Evolutionary conservation across 345 rosid species (phyloP).

Genomic region (Brassica nigra): DNA sequence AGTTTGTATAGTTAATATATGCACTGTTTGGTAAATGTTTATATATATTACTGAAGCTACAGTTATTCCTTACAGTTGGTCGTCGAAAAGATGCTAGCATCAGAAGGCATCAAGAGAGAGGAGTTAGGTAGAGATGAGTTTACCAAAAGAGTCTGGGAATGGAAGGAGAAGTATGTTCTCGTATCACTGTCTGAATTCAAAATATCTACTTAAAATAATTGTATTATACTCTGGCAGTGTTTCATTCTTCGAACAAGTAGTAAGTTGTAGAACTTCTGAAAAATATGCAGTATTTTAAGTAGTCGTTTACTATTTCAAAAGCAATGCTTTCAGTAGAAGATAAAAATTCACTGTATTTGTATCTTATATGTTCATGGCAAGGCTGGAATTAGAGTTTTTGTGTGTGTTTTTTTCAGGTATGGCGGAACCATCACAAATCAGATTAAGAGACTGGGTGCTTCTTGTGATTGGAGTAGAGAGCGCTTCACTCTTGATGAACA

Average conservation of each 20-base stretch:
- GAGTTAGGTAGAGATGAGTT: constrained; percentile 88
- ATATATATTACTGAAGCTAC: constrained; percentile 31
- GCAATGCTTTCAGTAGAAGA: constrained; percentile 2
- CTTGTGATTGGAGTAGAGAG: constrained; percentile 98
- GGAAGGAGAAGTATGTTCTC: constrained; percentile 87
- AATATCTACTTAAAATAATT: background rate
- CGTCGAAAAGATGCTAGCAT: constrained; percentile 92
- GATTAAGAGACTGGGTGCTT: constrained; percentile 96
- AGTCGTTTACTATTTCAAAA: constrained; percentile 21
- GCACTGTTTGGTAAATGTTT: constrained; percentile 8
- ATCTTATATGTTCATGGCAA: constrained; percentile 15
- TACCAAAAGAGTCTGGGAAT: constrained; percentile 90
- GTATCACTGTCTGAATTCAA: constrained; percentile 17
- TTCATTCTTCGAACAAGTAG: constrained; percentile 1
- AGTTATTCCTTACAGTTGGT: constrained; percentile 70
- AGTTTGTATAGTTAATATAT: background rate
- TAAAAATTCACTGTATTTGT: constrained; percentile 11
- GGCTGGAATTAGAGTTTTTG: constrained; percentile 29
- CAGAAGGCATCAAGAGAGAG: constrained; percentile 84
- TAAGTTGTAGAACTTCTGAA: constrained; percentile 6
- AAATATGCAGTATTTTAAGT: background rate
- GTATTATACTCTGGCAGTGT: background rate
- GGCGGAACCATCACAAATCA: constrained; percentile 94
- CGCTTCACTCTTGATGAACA: constrained; percentile 94
- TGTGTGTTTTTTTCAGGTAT: constrained; percentile 55